Conservation (phyloP, 805 yeast species). For the Myxozyma neotropica region DNA sequence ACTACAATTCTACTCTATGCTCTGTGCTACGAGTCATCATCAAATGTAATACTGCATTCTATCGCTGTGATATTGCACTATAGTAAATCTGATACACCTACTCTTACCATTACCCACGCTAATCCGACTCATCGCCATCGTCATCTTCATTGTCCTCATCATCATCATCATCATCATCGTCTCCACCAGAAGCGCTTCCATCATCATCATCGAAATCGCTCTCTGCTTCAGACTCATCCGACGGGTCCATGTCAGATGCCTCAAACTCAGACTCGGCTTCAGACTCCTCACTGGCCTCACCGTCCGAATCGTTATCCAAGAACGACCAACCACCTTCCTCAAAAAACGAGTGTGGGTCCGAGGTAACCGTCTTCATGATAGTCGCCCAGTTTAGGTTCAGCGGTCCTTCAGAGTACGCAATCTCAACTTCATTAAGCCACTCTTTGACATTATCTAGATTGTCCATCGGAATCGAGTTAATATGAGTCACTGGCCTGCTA, state of each 20-base stretch:
- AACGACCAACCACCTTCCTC: constrained; percentile 95
- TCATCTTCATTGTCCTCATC: constrained; percentile 37
- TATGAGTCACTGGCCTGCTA: constrained; percentile 80
- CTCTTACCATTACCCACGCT: not conserved
- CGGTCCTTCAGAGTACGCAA: constrained; percentile 92
- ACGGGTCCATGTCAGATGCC: constrained; percentile 40
- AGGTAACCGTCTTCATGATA: constrained; percentile 88
- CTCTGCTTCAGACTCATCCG: constrained; percentile 29
- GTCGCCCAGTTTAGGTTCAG: constrained; percentile 94
- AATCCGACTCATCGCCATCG: constrained; percentile 13
- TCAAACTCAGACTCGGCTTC: constrained; percentile 68
- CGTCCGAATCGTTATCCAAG: constrained; percentile 85
- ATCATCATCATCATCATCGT: constrained; percentile 34
- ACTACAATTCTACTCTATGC: not conserved
- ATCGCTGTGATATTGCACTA: no score
- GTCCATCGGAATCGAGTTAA: constrained; percentile 93
- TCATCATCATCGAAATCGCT: constrained; percentile 24
- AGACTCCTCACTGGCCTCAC: constrained; percentile 66
- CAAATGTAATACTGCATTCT: not conserved
- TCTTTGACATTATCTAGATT: constrained; percentile 88
- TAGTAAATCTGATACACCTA: not conserved
- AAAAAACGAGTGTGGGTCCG: constrained; percentile 94
- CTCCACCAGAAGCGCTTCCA: constrained; percentile 11
- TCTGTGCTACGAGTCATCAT: not conserved
- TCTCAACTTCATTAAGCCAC: constrained; percentile 97